Base-by-base conservation (phyloP, 768 basidiomycete genomes). In the Psilocybe cubensis region DNA sequence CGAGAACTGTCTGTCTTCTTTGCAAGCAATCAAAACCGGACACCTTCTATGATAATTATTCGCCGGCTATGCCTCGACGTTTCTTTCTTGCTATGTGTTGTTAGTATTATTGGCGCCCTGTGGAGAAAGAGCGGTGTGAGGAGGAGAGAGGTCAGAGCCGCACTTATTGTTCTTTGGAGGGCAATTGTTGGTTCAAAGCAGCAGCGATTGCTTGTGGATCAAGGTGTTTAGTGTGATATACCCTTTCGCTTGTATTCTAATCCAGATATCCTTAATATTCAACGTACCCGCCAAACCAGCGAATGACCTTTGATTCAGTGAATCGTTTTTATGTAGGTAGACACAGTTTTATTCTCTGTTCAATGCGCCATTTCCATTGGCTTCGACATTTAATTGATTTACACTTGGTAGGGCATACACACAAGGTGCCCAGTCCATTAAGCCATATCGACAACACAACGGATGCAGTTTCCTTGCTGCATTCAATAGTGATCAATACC, bases 391-490 rank as follows among this genome's bases (percentile, higher is more conserved):
- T n/a, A 5, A 38, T n/a, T 4, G 12, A 8, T 33, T 38, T 38
- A 11, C 12, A 38, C 35, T 17, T 38, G n/a, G 5, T 10, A 4
- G 14, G 35, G 12, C n/a, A 14, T 38, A 8, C 31, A 14, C 9
- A 8, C 35, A 38, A 11, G 5, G n/a, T 11, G 5, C 12, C 7
- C 14, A 38, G 8, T 9, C 14, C 79, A n/a, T n/a, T 66, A 84
- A 56, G 79, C 70, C 95, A 98, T 96, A 72, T 96, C 87, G 42
- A 98, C 91, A 9, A 99, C 91, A 63, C 95, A 96, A 61, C 96
- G 91, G 68, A 99, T 97, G 72, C 95, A 97, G 47, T 91, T 82
- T 14, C 95, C 95, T 44, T 73, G 77, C 90, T 94, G 47, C 0
- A 9, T 33, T 18, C 21, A 24, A 31, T 21, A 25, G 52, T 18